Base-by-base conservation (phyloP, 257 asterid species). In the Primulina huaijiensis region DNA sequence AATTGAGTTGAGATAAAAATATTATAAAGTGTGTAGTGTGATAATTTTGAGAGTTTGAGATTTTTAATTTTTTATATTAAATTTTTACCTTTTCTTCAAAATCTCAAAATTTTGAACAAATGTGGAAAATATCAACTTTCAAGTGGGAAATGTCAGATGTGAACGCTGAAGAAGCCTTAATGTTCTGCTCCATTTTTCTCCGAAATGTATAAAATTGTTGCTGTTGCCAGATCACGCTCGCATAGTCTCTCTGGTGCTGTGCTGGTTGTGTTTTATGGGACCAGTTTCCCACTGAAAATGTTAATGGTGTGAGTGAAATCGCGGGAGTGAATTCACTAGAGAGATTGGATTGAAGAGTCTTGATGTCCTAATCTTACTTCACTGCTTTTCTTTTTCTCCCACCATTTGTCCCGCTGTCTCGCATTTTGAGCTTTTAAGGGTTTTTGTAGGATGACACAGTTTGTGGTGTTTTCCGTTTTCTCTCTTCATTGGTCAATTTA, bases 401-500 rank as follows among this genome's bases (percentile, higher is more conserved):
- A 62, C 83, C 82, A 72, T 74, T 83, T 78, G 69, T 78, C 86
- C 68, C 60, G 85, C 86, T 84, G 87, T 83, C 85, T 73, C 75
- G 82, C 91, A 79, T 79, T 81, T 83, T 74, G 71, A 70, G 80
- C 63, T 74, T 71, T 65, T 74, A 72, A 72, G 80, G 79, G 78
- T 67, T 74, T 83, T 74, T 69, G 56, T 59, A 57, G 68, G 80
- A 71, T 69, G 27, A 72, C 77, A 76, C 75, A 64, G 56, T 72
- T 59, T 58, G 58, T 59, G 74, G 72, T 81, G 72, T 72, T 74
- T 80, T 65, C 61, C 33, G 58, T 43, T 50, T 53, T 67, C 46
- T 52, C 23, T 67, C 53, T 58, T 55, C 29, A 14, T 68, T 50
- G 46, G 17, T 72, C 62, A 59, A 25, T 38, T 23, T 65, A 30